phyloP scores from a whole-genome alignment of 192 early-diverging fungal genomes.

The Irineochytrium annulatum region DNA sequence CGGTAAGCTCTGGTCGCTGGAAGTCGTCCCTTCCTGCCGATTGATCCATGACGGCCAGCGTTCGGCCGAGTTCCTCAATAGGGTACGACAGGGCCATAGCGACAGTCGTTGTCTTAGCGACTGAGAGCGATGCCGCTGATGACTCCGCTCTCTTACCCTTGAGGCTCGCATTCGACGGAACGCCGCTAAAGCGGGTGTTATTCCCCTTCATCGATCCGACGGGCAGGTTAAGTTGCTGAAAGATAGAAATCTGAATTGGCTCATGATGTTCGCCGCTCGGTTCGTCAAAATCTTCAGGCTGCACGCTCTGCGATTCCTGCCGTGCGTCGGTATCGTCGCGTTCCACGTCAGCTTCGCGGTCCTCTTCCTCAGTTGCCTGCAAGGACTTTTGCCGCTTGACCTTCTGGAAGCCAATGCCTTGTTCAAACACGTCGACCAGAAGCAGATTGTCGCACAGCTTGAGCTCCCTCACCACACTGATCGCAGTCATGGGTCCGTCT shows the following conservation, averaged over 20 bases:
- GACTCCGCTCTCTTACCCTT: not conserved
- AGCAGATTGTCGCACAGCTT: conserved; percentile 45
- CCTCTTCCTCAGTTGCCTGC: no score
- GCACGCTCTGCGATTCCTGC: not conserved
- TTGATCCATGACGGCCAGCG: not conserved
- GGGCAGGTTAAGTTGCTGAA: no score
- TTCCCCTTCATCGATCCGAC: no score
- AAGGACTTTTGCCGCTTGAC: conserved; percentile 7
- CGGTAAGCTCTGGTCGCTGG: conserved; percentile 68
- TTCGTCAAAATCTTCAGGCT: not conserved
- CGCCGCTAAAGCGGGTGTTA: no score
- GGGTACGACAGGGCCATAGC: conserved; percentile 10
- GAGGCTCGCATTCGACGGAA: no score
- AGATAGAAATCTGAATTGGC: no score
- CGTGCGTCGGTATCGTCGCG: not conserved
- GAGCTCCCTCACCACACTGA: conserved; percentile 69
- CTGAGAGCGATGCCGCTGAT: conserved; percentile 35
- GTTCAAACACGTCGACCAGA: conserved; percentile 55
- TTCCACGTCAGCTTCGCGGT: no score
- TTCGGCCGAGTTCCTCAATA: conserved; percentile 20
- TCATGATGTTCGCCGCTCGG: no score
- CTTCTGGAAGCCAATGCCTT: conserved; percentile 22
- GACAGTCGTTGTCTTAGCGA: no score
- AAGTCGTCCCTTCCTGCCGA: not conserved
- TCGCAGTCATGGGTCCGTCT: conserved; percentile 73